Base-by-base conservation (phyloP, 2,329 filamentous ascomycete genomes). In the Pezicula radicicola region DNA sequence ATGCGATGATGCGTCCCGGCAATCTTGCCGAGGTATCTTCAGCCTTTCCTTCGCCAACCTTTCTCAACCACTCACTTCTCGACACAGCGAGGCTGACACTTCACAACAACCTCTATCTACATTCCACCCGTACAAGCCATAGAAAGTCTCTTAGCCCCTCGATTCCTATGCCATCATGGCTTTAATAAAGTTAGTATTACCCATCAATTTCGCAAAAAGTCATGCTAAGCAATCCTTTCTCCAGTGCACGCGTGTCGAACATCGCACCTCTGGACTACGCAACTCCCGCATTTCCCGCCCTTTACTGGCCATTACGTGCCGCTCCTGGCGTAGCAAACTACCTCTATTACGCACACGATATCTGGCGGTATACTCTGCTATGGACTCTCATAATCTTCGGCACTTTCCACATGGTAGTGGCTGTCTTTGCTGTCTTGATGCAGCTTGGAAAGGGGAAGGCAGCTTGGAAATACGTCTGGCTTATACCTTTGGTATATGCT, bases 371-470 rank as follows among this genome's bases (percentile, higher is more conserved):
- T 67, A 89, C 86, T 1, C 69, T 87, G 4, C 77, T 79, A 65
- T 89, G 86, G 86, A 88, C 85, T 0, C 69, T 89, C 30, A 75
- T 89, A 8, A 77, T 84, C 58, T 85, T 83, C 55, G 79, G 75
- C 6, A 76, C 77, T 4, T 78, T 84, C n/a, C 85, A 89, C 65
- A 37, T 62, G 18, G 69, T 78, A 3, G 83, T 82, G 1, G 80
- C 80, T 0, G 68, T 70, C 1, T 88, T 80, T 68, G 84, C 84
- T 0, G 77, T 85, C 45, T 65, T 77, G 2, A 78, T 86, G 56
- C 83, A 87, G 65, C 75, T 66, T 41, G 63, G 66, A 21, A 68
- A 66, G 46, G 63, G 64, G 8, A 65, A 63, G 37, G 55, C 55
- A 16, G 63, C 64, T 4, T 68, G 64, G 63, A 60, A 64, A 59